Evolutionary conservation across 352 stramenopile genomes (phyloP).

Genomic region (Phytophthora colocasiae): DNA sequence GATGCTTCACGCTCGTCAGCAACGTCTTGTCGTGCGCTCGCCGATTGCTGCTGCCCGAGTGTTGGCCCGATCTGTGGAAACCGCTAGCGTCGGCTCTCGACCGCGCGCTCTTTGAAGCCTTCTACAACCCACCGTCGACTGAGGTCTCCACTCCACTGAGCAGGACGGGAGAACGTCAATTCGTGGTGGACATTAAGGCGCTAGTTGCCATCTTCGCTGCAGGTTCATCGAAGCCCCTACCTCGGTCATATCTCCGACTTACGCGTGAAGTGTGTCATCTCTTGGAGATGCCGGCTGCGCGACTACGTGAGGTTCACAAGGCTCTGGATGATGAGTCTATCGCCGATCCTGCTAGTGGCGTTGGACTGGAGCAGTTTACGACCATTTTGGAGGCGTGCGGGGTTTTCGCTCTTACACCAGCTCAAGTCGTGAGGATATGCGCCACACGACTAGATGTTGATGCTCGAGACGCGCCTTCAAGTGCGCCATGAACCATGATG

Average conservation of each 20-base stretch:
- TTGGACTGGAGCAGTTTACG: constrained; percentile 61
- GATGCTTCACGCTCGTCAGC: constrained; percentile 38
- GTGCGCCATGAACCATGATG: background rate
- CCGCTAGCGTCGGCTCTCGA: constrained; percentile 46
- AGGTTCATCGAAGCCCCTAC: constrained; percentile 36
- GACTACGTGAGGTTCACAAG: constrained; percentile 53
- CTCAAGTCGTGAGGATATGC: constrained; percentile 53
- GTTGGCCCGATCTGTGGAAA: constrained; percentile 41
- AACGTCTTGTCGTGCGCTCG: constrained; percentile 34
- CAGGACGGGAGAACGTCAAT: constrained; percentile 40
- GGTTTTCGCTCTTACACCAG: constrained; percentile 53
- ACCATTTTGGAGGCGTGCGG: constrained; percentile 76
- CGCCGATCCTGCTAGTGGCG: constrained; percentile 4
- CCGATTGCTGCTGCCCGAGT: constrained; percentile 37
- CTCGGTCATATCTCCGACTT: constrained; percentile 54
- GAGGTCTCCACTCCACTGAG: constrained; percentile 29
- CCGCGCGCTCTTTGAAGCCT: constrained; percentile 42
- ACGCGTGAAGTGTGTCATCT: constrained; percentile 53
- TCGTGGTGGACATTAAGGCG: constrained; percentile 45
- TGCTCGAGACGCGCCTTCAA: constrained; percentile 3
- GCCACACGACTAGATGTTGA: constrained; percentile 31
- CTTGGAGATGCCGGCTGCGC: constrained; percentile 47
- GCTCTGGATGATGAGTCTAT: constrained; percentile 44
- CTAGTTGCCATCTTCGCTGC: constrained; percentile 46
- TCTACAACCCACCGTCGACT: constrained; percentile 23